Percentiles rank a stretch among this genome's conserved stretches.
phyloP scores from a whole-genome alignment of 257 asterid genomes.

The Eucommia ulmoides region DNA sequence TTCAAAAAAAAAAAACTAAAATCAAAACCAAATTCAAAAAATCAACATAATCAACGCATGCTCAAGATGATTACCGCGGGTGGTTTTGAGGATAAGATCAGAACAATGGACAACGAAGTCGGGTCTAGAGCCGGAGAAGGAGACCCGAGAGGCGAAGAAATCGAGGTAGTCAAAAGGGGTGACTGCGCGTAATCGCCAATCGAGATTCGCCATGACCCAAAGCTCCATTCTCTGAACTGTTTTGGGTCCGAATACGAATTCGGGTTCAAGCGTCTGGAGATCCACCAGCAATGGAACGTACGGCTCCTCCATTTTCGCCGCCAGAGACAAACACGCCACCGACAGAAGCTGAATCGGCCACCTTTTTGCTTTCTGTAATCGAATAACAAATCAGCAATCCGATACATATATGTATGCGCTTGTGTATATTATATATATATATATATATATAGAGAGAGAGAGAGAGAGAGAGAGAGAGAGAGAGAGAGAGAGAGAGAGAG shows the following conservation, averaged over 20 bases:
- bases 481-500: too few species aligned
- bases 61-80: conserved; percentile 26
- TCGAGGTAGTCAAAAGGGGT: conserved; percentile 49
- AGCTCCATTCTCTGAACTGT: conserved; percentile 49
- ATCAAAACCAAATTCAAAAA: not conserved
- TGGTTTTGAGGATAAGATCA: conserved; percentile 25
- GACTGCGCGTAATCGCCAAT: conserved; percentile 41
- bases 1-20: not conserved
- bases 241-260: conserved; percentile 22
- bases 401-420: not conserved
- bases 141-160: conserved; percentile 29
- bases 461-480: too few species aligned
- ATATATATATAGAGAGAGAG: too few species aligned
- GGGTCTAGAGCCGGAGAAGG: conserved; percentile 12
- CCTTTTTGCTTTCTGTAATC: conserved; percentile 16
- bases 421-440: too few species aligned
- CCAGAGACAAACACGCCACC: conserved; percentile 38
- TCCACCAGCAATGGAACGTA: conserved; percentile 30
- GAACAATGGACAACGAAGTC: conserved; percentile 14
- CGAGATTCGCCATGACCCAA: conserved; percentile 25
- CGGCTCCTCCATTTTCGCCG: conserved; percentile 50
- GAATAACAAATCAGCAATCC: conserved; percentile 1
- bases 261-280: conserved; percentile 24
- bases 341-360: conserved; percentile 46
- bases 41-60: not conserved